Evolutionary conservation across 805 yeast species (phyloP), one percentile per base, ranked within the genome.

Genomic region (Candida ortonii): DNA sequence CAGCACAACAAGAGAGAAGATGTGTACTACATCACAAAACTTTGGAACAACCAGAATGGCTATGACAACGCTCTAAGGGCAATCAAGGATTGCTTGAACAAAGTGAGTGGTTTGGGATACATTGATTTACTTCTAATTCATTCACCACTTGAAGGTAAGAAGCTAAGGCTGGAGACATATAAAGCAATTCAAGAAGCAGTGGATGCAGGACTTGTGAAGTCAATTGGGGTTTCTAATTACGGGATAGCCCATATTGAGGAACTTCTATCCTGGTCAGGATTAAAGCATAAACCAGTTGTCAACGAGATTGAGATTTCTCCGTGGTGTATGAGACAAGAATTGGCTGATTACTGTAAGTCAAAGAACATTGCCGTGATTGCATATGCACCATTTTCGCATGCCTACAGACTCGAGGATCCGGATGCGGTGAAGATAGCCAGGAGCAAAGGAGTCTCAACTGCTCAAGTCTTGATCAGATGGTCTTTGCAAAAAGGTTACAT

Each of bases 291-390:
- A 41, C 89, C 95, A 0, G 85, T 80, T 0, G 80, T 84, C 25
- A 81, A 86, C 57, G 95, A 87, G 56, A 74, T 86, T 51, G 95
- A 85, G 58, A 70, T 85, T 33, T 84, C 86, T 40, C 95, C 93
- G 14, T 84, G 93, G 89, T 66, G 81, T 50, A 84, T 81, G 62
- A 67, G 83, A 48, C 61, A 68, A 34, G 78, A 79, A 33, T 65
- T 86, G 38, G 76, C 82, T 15, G 71, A 77, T 34, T 82, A 64
- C 59, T 78, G 84, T 53, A 64, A 67, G 20, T 52, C 66, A 11
- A 59, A 79, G 38, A 76, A 68, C 28, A 72, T 88, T 25, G 61
- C 67, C 5, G 73, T 81, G 8, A 86, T 84, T 55, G 89, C 94
- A 1, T 88, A 73, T 61, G 78, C 93, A 6, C 96, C 96, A 6